phyloP scores from a whole-genome alignment of 441 rosid species.

The Cnidoscolus chayamansa region DNA sequence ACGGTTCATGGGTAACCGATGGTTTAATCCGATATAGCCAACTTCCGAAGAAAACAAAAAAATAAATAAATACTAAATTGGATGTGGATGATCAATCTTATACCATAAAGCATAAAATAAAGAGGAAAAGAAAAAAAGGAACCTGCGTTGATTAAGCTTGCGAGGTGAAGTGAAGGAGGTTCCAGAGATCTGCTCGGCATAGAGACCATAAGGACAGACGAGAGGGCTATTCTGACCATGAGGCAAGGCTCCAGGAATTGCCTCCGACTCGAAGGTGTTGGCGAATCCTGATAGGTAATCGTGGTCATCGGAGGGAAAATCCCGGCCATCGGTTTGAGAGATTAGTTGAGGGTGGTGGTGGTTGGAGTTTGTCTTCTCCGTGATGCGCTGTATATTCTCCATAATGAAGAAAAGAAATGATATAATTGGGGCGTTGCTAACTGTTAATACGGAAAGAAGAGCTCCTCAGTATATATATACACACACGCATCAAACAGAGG shows the following conservation, averaged over 20 bases:
- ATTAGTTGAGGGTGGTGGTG: neutral
- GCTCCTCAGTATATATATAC: no score
- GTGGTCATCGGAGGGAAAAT: constrained; percentile 31
- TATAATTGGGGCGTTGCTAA: no score
- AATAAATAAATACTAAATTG: neutral
- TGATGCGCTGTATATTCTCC: no score
- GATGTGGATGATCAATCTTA: no score
- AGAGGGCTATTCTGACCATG: constrained; percentile 84
- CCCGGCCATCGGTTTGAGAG: constrained; percentile 6
- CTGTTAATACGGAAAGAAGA: no score
- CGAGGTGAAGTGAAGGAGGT: constrained; percentile 94
- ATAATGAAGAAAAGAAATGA: no score
- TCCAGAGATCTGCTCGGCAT: constrained; percentile 96
- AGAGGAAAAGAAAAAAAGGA: neutral
- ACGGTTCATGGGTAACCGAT: constrained; percentile 93
- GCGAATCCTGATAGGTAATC: constrained; percentile 67
- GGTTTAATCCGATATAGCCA: constrained; percentile 94
- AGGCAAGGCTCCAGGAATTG: constrained; percentile 72
- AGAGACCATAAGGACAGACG: constrained; percentile 77
- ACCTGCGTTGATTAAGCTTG: constrained; percentile 75
- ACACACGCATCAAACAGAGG: no score
- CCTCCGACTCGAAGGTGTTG: constrained; percentile 74
- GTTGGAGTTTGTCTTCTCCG: no score
- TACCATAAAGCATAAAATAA: neutral
- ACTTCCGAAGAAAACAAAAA: constrained; percentile 29